Evolutionary conservation across 805 yeast species (phyloP), one percentile per base, ranked within the genome.

Genomic region (Clavispora fructus): DNA sequence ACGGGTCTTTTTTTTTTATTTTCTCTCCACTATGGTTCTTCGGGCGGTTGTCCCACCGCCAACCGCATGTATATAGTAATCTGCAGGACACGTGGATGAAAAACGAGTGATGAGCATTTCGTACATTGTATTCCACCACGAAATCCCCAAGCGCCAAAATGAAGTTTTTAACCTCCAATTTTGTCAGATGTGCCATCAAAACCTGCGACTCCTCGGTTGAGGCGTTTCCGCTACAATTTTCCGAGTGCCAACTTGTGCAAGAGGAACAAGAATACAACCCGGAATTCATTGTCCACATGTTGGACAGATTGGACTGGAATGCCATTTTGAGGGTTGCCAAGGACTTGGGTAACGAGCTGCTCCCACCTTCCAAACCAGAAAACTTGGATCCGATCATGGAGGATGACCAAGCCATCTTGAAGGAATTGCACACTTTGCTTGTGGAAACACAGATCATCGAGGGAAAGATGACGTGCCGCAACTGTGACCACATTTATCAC

Each of bases 121-220:
- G 23, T 16, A 13, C 14, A 16, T 27, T n/a, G 30, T 17, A 12
- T 13, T 6, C 41, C 31, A 2, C 30, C 16, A 12, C 13, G 32
- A 14, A 27, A 12, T 3, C 16, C 25, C 23, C 25, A 4, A 16
- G 3, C 5, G 17, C n/a, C 13, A 25, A 14, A 19, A 92, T 92
- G 99, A 92, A 94, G 69, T 82, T 92, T 59, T 71, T 94, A 26
- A 92, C 99, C n/a, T 87, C 97, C 11, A 94, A 94, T 67, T 94
- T 94, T 67, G 95, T 94, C 51, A 89, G 85, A 63, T 94, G 99
- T 67, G 90, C 98, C 0, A 86, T 89, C 50, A 83, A 85, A 59
- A 58, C 82, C 1, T 94, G 99, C 61, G 89, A 84, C 39, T 69
- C 81, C 12, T 77, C 92, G 6, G 77, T 79, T 12, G 79, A 81